A percentile compares a stretch with the other conserved stretches of the same genome.
These are phyloP conservation scores for Fraxinus velutina DNA, from an alignment of 305 asterid species.

Conservation along the genomic window DNA sequence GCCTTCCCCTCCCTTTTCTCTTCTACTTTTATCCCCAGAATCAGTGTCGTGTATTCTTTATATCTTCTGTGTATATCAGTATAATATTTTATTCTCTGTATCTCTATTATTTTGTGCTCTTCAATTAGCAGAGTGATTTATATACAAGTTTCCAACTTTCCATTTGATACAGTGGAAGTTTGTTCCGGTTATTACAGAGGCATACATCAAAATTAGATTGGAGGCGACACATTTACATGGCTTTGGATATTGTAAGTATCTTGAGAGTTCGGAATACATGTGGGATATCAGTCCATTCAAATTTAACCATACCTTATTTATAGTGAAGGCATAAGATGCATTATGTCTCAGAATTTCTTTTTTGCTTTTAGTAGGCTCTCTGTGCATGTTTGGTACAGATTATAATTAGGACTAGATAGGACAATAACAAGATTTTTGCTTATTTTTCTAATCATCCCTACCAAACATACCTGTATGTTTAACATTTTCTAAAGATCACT, in stretches of 20 bases:
- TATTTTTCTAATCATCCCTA: not conserved
- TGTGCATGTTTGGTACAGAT: not conserved
- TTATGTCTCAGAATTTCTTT: not conserved
- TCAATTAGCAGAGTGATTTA: not conserved
- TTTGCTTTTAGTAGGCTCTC: not conserved
- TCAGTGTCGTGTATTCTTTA: not conserved
- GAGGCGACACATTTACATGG: slow-evolving; percentile 78
- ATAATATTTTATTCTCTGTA: not conserved
- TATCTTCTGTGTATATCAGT: not conserved
- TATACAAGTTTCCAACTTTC: slow-evolving; percentile 14
- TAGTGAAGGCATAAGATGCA: not conserved
- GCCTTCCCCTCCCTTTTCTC: slow-evolving; percentile 7
- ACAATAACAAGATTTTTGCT: not conserved
- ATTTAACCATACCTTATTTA: not conserved
- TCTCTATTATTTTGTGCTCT: not conserved
- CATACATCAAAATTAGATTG: slow-evolving; percentile 60
- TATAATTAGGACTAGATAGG: not conserved
- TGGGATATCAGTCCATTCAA: not conserved
- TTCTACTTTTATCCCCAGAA: slow-evolving; percentile 13
- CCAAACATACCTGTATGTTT: not conserved
- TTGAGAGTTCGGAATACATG: slow-evolving; percentile 10
- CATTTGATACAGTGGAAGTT: slow-evolving; percentile 65
- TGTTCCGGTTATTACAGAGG: slow-evolving; percentile 70
- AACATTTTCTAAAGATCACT: not conserved
- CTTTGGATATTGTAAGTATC: slow-evolving; percentile 77